Evolutionary conservation across 768 basidiomycete species (phyloP).

Genomic region (Plicaturopsis crispa): DNA sequence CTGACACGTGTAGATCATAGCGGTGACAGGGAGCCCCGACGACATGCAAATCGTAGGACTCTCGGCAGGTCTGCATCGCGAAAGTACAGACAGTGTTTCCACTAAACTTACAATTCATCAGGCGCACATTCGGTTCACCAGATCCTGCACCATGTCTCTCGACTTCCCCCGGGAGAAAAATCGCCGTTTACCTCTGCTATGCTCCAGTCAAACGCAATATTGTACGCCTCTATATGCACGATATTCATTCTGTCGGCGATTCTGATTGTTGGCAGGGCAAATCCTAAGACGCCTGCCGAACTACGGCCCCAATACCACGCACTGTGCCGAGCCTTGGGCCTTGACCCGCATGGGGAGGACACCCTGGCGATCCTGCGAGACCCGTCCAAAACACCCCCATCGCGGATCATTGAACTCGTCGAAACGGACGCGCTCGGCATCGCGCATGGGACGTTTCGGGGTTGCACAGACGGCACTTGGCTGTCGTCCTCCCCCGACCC

Average conservation of each 20-base stretch:
- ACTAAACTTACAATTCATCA: conserved; percentile 14
- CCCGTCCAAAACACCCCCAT: conserved; percentile 36
- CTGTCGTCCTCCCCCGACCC: conserved; percentile 43
- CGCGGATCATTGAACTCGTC: conserved; percentile 47
- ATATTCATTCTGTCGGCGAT: no score
- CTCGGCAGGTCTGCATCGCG: conserved; percentile 63
- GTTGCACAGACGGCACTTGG: conserved; percentile 54
- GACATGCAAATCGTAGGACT: conserved; percentile 59
- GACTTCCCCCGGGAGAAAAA: conserved; percentile 42
- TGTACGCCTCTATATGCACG: conserved; percentile 40
- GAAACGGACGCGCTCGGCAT: conserved; percentile 47
- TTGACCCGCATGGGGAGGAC: conserved; percentile 46
- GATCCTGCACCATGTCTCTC: conserved; percentile 61
- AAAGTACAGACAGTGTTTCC: background rate
- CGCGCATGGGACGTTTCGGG: conserved; percentile 60
- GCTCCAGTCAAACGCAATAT: conserved; percentile 69
- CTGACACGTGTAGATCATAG: conserved; percentile 1
- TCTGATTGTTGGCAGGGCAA: conserved; percentile 29
- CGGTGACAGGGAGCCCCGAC: conserved; percentile 42
- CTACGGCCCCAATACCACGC: conserved; percentile 57
- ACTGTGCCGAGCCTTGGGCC: conserved; percentile 44
- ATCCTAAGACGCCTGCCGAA: conserved; percentile 53
- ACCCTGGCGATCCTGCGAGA: conserved; percentile 46
- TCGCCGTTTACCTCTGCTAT: conserved; percentile 64
- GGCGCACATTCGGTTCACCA: conserved; percentile 74